Evolutionary conservation across 768 basidiomycete genomes (phyloP).

Genomic region (Russula griseocarnosa): DNA sequence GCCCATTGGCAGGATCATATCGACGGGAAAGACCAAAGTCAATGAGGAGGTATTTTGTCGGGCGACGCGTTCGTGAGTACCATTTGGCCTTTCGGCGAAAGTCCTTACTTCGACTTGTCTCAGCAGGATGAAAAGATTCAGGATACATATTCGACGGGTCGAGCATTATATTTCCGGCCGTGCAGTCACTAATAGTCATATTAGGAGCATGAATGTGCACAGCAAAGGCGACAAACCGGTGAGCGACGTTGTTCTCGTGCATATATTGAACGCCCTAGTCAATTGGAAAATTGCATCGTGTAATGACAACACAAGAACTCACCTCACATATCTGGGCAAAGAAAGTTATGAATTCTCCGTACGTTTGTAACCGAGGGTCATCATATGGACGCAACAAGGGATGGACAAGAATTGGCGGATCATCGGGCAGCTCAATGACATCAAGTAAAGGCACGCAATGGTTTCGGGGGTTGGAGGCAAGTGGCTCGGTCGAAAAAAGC

Average conservation of each 20-base stretch:
- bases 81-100: slow-evolving; percentile 16
- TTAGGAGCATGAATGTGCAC: neutral
- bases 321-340: slow-evolving; percentile 39
- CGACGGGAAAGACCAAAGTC: slow-evolving; percentile 33
- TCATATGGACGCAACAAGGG: slow-evolving; percentile 33
- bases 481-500: slow-evolving; percentile 22
- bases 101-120: neutral
- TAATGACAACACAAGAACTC: neutral
- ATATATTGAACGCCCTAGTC: slow-evolving; percentile 20
- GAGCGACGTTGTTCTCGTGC: slow-evolving; percentile 24
- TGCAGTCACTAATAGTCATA: slow-evolving; percentile 9
- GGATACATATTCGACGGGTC: slow-evolving; percentile 24
- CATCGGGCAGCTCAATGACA: slow-evolving; percentile 27
- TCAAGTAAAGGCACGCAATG: slow-evolving; percentile 31
- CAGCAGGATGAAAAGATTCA: slow-evolving; percentile 15
- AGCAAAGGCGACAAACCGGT: slow-evolving; percentile 4
- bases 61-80: slow-evolving; percentile 30
- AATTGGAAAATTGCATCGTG: no score
- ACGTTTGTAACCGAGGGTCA: slow-evolving; percentile 34
- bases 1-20: slow-evolving; percentile 18
- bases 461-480: slow-evolving; percentile 31
- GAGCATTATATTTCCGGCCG: slow-evolving; percentile 16
- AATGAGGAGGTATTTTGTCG: slow-evolving; percentile 32
- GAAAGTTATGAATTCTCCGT: slow-evolving; percentile 38
- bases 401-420: slow-evolving; percentile 34